These are phyloP conservation scores for Cyberlindnera euphorbiiphila DNA, from an alignment of 805 yeast species.

Conservation along the genomic window DNA sequence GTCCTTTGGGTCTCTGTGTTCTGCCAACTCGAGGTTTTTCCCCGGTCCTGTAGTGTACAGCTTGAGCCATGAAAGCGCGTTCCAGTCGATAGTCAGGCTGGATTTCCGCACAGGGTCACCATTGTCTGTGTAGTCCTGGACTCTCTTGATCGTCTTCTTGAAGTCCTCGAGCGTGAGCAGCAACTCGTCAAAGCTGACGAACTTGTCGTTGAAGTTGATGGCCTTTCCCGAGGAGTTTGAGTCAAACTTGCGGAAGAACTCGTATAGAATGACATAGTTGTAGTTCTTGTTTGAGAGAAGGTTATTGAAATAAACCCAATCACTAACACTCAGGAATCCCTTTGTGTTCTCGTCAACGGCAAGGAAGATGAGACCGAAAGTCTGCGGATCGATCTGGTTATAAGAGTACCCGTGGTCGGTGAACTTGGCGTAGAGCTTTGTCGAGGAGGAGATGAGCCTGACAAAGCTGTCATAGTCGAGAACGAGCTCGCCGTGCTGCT, in stretches of 20 bases:
- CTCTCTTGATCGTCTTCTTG: slow-evolving; percentile 30
- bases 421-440: slow-evolving; percentile 18
- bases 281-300: slow-evolving; percentile 44
- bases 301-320: slow-evolving; percentile 71
- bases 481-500: slow-evolving; percentile 31
- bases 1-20: slow-evolving; percentile 14
- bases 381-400: slow-evolving; percentile 49
- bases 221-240: slow-evolving; percentile 28
- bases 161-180: slow-evolving; percentile 30
- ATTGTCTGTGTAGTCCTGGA: slow-evolving; percentile 32
- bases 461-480: slow-evolving; percentile 35
- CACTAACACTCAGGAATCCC: slow-evolving; percentile 64
- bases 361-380: slow-evolving; percentile 70
- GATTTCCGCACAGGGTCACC: slow-evolving; percentile 30
- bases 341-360: slow-evolving; percentile 71
- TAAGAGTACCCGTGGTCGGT: slow-evolving; percentile 35
- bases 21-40: slow-evolving; percentile 5
- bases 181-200: slow-evolving; percentile 36
- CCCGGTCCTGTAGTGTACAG: slow-evolving; percentile 17
- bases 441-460: slow-evolving; percentile 30
- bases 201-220: slow-evolving; percentile 35
- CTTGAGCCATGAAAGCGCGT: slow-evolving; percentile 23
- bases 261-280: slow-evolving; percentile 49
- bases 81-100: slow-evolving; percentile 35
- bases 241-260: slow-evolving; percentile 49